These are phyloP conservation scores for Globisporangium nodosum DNA, from an alignment of 352 stramenopile genomes.

Conservation along the genomic window DNA sequence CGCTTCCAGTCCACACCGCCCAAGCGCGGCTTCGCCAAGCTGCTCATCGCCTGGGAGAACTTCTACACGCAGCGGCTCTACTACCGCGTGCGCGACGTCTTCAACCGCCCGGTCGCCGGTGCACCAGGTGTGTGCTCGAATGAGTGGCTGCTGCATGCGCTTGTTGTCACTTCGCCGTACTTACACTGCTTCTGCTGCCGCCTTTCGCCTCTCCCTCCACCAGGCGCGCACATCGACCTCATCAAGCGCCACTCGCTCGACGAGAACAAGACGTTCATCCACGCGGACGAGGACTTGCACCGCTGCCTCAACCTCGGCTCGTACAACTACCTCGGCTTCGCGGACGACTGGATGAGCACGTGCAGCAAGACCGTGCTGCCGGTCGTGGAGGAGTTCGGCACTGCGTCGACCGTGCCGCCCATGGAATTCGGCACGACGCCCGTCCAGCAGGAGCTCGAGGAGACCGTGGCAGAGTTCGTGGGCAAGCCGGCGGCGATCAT, in stretches of 20 bases:
- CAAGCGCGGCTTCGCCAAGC: slow-evolving; percentile 50
- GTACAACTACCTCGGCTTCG: slow-evolving; percentile 98
- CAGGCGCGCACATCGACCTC: slow-evolving; percentile 74
- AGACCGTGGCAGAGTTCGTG: slow-evolving; percentile 87
- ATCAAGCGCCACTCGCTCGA: slow-evolving; percentile 62
- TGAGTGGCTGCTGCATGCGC: too few relatives aligned
- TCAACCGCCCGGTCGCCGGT: slow-evolving; percentile 27
- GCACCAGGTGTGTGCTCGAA: slow-evolving; percentile 16
- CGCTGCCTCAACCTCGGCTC: slow-evolving; percentile 91
- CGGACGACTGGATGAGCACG: slow-evolving; percentile 92
- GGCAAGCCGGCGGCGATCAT: slow-evolving; percentile 95
- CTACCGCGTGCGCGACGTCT: slow-evolving; percentile 78
- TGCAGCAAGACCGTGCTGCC: slow-evolving; percentile 75
- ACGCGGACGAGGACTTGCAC: slow-evolving; percentile 10
- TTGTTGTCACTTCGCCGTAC: too few relatives aligned
- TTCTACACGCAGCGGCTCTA: slow-evolving; percentile 94
- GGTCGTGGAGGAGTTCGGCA: slow-evolving; percentile 53
- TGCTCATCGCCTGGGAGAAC: slow-evolving; percentile 91
- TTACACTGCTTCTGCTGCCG: neutral
- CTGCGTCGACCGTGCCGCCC: slow-evolving; percentile 23
- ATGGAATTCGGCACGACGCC: slow-evolving; percentile 49
- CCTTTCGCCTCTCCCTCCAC: neutral
- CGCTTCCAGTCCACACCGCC: slow-evolving; percentile 24
- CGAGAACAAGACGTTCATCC: slow-evolving; percentile 25
- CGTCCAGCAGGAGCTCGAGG: slow-evolving; percentile 87